These are phyloP conservation scores for Colletotrichum sp. DNA, from an alignment of 2,329 filamentous ascomycete species.

Conservation along the genomic window DNA sequence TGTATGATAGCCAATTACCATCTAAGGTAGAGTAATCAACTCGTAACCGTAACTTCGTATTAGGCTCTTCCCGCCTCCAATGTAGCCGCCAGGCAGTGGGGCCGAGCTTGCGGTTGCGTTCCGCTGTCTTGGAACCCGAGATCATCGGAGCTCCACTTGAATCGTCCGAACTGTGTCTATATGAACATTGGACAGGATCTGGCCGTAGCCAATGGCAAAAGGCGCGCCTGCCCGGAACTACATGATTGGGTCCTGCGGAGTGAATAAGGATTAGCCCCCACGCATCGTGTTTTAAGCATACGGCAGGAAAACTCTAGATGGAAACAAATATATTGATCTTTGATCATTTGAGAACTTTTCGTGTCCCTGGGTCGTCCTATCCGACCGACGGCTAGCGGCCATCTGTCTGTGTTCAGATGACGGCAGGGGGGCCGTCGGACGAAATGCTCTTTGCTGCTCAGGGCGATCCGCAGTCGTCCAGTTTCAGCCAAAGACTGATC, in stretches of 20 bases:
- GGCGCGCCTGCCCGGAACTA: neutral
- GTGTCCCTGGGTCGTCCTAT: neutral
- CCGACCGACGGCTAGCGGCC: neutral
- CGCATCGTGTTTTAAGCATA: neutral
- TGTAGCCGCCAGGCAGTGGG: neutral
- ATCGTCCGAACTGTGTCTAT: neutral
- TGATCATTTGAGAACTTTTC: neutral
- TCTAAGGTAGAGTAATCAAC: neutral
- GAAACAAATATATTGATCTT: neutral
- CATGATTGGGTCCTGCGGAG: neutral
- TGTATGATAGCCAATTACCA: accelerated
- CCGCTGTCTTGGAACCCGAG: neutral
- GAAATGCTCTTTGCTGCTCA: neutral
- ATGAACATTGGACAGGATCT: neutral
- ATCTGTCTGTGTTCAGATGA: neutral
- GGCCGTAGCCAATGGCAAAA: neutral
- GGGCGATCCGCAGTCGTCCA: neutral
- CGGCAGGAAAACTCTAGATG: neutral
- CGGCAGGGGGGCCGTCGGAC: accelerated
- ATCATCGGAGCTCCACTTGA: neutral
- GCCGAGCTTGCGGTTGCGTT: neutral
- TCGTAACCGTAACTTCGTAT: neutral
- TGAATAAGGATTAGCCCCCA: neutral
- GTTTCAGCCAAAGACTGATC: neutral
- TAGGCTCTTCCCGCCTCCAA: neutral